Evolutionary conservation across 306 rosid genomes (phyloP), one percentile per base, ranked within the genome.

Genomic region (Trifolium fragiferum): DNA sequence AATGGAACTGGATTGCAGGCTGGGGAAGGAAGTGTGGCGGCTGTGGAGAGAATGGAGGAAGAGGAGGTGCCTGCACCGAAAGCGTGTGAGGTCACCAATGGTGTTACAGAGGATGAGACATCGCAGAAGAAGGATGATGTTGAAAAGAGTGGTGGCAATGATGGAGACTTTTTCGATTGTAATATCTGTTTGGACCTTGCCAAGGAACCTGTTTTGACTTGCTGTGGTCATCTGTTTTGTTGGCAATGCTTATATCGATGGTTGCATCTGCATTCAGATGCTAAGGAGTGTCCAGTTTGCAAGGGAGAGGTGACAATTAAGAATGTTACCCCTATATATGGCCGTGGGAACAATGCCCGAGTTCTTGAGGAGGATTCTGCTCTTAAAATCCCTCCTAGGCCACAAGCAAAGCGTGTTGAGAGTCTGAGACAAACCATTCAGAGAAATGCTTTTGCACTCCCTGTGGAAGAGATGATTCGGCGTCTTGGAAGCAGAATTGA

Each of bases 181-280:
- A 92, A 90, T 82, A 89, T 92, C n/a, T 95, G 99, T 84, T 81
- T 95, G 84, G 98, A 92, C 83, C 66, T 92, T 77, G 78, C 98
- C 72, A 90, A 80, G 82, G 94, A 95, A 57, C 99, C 98, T 50
- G 98, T 95, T 78, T 91, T 95, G 59, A 95, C 99, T 74, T 89
- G 97, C 76, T 95, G 99, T 53, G 99, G 99, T 70, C 99, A 95
- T 84, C 79, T 95, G 79, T 92, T 90, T 81, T 95, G 98, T 76
- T 95, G 98, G 99, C 77, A 97, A 0, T 95, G 99, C 80, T 73
- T 95, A 27, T 95, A 92, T 78, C 84, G 93, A 19, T 92, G 98
- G 98, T 59, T 95, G 73, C 89, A 92, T 84, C 80, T 85, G 63
- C 91, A 89, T 85, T 91, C 98, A 0, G 98, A 90, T 30, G 97